A percentile compares a stretch with the other conserved stretches of the same genome.
Conservation (phyloP, 2,329 filamentous ascomycete genomes). For the Calonectria hongkongensis region DNA sequence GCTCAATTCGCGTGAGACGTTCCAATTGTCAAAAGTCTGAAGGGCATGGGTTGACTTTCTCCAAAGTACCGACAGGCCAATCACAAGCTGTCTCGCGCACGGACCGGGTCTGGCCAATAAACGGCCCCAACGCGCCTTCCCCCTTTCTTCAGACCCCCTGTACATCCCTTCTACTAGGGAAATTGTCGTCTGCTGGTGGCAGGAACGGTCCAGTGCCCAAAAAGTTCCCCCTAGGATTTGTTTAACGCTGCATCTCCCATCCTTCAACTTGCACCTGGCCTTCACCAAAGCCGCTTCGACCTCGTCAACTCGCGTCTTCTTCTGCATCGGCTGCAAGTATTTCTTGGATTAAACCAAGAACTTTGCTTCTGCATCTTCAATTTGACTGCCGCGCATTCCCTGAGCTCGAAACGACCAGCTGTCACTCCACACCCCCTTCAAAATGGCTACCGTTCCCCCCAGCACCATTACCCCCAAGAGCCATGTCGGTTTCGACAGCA, state of each 20-base stretch:
- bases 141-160: constrained; percentile 64
- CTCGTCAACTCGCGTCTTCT: constrained; percentile 49
- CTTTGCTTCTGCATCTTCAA: constrained; percentile 45
- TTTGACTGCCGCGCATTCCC: constrained; percentile 56
- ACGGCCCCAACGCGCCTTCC: constrained; percentile 60
- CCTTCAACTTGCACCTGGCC: constrained; percentile 54
- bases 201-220: constrained; percentile 61
- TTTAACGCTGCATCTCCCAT: constrained; percentile 54
- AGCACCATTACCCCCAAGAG: constrained; percentile 90
- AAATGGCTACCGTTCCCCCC: constrained; percentile 78
- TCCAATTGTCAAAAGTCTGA: constrained; percentile 58
- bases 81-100: constrained; percentile 57
- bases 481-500: constrained; percentile 99
- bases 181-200: constrained; percentile 70
- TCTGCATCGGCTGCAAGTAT: constrained; percentile 46
- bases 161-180: constrained; percentile 63
- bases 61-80: constrained; percentile 55
- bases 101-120: constrained; percentile 56
- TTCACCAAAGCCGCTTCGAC: constrained; percentile 53
- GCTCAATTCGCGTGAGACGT: constrained; percentile 50
- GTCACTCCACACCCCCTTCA: constrained; percentile 55
- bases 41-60: constrained; percentile 52
- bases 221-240: constrained; percentile 63
- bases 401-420: constrained; percentile 55
- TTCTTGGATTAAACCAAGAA: constrained; percentile 55